phyloP scores from a whole-genome alignment of 371 early-diverging fungal genomes.

The Nematocida sp. region DNA sequence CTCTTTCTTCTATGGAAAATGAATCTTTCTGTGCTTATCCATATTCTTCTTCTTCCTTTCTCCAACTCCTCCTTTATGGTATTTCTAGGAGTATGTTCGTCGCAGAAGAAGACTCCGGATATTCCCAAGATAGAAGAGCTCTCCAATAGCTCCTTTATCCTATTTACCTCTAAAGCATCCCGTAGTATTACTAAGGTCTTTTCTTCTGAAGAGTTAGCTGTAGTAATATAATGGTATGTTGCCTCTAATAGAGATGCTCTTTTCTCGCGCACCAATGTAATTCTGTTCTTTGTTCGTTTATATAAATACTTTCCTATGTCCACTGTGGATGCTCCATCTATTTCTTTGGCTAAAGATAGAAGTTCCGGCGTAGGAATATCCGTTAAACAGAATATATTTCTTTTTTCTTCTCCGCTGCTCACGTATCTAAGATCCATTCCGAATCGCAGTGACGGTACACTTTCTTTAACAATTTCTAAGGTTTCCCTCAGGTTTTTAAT shows the following conservation, averaged over 20 bases:
- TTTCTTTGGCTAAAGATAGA: neutral
- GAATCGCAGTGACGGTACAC: neutral
- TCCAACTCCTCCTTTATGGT: slow-evolving; percentile 40
- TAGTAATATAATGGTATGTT: slow-evolving; percentile 3
- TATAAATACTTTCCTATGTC: neutral
- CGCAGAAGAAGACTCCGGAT: slow-evolving; percentile 20
- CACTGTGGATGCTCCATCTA: neutral
- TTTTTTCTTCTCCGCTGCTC: slow-evolving; percentile 51
- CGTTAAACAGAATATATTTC: slow-evolving; percentile 12
- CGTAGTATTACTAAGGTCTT: slow-evolving; percentile 9
- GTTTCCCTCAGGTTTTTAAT: slow-evolving; percentile 1
- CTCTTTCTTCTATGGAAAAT: slow-evolving; percentile 44
- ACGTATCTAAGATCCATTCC: slow-evolving; percentile 39
- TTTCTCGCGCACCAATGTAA: neutral
- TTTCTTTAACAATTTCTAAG: slow-evolving; percentile 27
- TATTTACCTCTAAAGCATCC: slow-evolving; percentile 16
- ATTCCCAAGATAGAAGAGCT: neutral
- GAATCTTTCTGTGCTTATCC: slow-evolving; percentile 46
- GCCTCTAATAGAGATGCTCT: neutral
- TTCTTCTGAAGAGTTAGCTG: neutral
- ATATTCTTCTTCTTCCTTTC: slow-evolving; percentile 3
- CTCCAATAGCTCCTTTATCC: neutral
- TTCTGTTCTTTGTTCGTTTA: neutral
- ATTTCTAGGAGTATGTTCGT: slow-evolving; percentile 29
- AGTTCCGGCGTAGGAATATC: slow-evolving; percentile 2